These are phyloP conservation scores for Gaultheria prostrata DNA, from an alignment of 148 eudicot species.

Conservation along the genomic window DNA sequence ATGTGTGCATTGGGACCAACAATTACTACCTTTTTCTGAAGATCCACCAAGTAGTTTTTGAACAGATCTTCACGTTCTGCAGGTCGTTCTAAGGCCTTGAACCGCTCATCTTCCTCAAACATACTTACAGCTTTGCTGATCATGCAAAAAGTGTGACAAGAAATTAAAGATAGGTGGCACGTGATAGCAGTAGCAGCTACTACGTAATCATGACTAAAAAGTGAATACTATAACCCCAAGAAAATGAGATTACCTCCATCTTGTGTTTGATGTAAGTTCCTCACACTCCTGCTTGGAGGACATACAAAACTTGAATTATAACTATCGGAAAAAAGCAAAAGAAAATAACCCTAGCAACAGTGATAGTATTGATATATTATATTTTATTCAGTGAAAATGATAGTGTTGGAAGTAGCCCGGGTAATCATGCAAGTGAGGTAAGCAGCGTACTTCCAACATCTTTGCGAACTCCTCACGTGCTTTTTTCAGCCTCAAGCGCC, in stretches of 20 bases:
- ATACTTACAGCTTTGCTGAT: conserved; percentile 80
- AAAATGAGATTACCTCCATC: conserved; percentile 67
- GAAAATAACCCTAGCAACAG: not conserved
- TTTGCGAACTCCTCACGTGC: conserved; percentile 87
- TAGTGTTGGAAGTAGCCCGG: not conserved
- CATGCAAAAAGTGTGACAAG: conserved; percentile 22
- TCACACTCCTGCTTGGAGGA: conserved; percentile 58
- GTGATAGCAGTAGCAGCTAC: not conserved
- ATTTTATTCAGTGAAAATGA: not conserved
- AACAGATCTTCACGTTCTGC: conserved; percentile 93
- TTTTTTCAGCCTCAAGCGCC: conserved; percentile 82
- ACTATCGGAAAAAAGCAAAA: not conserved
- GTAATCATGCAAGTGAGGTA: conserved; percentile 1
- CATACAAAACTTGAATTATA: not conserved
- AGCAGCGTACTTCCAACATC: conserved; percentile 86
- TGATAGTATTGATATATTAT: not conserved
- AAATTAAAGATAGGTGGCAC: conserved; percentile 15
- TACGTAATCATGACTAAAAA: not conserved
- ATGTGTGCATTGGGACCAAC: conserved; percentile 10
- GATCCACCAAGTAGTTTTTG: conserved; percentile 78
- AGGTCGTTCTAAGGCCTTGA: conserved; percentile 81
- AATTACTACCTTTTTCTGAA: conserved; percentile 69
- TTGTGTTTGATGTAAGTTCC: conserved; percentile 79
- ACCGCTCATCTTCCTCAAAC: conserved; percentile 94
- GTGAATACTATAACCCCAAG: not conserved